Conservation (phyloP, 2,329 filamentous ascomycete genomes). For the Talaromyces sp. region DNA sequence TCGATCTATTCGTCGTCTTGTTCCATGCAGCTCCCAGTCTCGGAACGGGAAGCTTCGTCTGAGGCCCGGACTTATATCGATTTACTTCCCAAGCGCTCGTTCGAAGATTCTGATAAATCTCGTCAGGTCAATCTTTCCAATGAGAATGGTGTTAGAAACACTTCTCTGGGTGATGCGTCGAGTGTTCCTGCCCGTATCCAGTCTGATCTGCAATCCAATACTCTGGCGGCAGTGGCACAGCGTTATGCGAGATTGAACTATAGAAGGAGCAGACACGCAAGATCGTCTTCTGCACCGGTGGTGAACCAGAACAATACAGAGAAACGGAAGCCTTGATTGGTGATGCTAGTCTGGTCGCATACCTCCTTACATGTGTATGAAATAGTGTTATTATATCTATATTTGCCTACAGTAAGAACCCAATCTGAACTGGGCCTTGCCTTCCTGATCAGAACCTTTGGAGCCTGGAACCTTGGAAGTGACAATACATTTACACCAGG, state of each 20-base stretch:
- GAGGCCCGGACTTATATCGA: conserved; percentile 6
- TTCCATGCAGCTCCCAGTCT: conserved; percentile 13
- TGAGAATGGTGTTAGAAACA: background rate
- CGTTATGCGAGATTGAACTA: background rate
- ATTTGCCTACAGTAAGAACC: background rate
- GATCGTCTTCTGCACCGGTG: conserved; percentile 5
- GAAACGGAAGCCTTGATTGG: background rate
- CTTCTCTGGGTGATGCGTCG: background rate
- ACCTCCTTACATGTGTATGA: background rate
- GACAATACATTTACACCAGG: background rate
- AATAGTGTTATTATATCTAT: background rate
- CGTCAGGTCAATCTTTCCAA: background rate
- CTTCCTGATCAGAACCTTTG: too few species aligned
- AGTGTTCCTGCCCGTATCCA: background rate
- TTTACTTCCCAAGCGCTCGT: conserved; percentile 3
- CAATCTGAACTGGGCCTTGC: background rate
- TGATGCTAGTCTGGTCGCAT: too few species aligned
- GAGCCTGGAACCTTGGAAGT: too few species aligned
- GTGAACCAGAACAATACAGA: background rate
- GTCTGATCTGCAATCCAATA: background rate
- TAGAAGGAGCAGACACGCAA: background rate
- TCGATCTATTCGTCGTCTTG: conserved; percentile 20
- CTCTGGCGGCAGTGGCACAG: conserved; percentile 3
- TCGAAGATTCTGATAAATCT: background rate
- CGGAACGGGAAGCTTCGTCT: conserved; percentile 6